Evolutionary conservation across 805 yeast genomes (phyloP), one percentile per base, ranked within the genome.

Genomic region (Lipomyces anomalus): DNA sequence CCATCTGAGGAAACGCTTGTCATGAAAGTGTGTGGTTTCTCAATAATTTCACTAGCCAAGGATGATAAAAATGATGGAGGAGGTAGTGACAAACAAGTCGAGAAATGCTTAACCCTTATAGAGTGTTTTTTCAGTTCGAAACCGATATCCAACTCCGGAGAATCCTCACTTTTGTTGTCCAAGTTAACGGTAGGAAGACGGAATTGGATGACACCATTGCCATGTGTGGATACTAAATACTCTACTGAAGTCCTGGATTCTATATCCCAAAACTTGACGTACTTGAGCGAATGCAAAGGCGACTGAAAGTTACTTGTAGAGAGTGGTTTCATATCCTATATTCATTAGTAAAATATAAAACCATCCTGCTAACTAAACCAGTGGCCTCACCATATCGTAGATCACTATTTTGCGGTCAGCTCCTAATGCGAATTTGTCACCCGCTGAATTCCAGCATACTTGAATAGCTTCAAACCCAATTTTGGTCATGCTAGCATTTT

Each of bases 1-100:
- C 97, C 97, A 64, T 90, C 97, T 0, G 97, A 85, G 0, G 96
- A 85, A 9, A 88, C 85, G 2, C 95, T 82, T 0, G 85, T 74
- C 59, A 92, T 64, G 59, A 74, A 83, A 71, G 11, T 72, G 30
- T 26, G 30, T 9, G 30, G 11, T 69, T 30, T 69, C 66, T 24
- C 30, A 22, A n/a, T 18, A 11, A 34, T 11, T 18, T 34, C 16
- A 11, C 29, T 41, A 11, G 13, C 6, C 13, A 6, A 13, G 7
- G 37, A 20, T 9, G 20, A 13, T 4, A n/a, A 9, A 13, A 48
- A 28, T 4, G 42, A 17, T 2, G 53, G 50, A 13, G 24, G 28
- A 16, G 50, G 17, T 41, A 49, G 28, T 17, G 46, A 21, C n/a
- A n/a, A n/a, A 18, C 55, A 53, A 39, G 79, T 69, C 17, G 79